Evolutionary conservation across 306 rosid genomes (phyloP).

Genomic region (Ceratonia siliqua): DNA sequence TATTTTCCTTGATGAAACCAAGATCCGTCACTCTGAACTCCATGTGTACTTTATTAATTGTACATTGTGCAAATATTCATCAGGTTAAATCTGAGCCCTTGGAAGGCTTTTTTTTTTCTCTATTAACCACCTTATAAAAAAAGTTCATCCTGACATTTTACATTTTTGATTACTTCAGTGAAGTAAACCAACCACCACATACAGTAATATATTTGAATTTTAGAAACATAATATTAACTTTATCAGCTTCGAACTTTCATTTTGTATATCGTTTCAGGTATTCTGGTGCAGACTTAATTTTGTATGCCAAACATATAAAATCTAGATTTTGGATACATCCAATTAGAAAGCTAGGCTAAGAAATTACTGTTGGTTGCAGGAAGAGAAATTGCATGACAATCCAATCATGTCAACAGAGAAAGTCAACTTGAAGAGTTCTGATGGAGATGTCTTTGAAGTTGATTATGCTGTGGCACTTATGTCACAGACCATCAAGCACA

Average conservation of each 20-base stretch:
- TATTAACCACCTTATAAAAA: background rate
- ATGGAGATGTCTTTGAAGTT: constrained; percentile 59
- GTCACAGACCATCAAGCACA: constrained; percentile 56
- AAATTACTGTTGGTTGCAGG: constrained; percentile 24
- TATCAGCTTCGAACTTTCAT: too few species aligned
- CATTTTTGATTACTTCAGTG: background rate
- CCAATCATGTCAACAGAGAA: constrained; percentile 41
- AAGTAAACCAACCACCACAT: background rate
- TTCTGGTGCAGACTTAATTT: background rate
- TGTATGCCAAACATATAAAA: background rate
- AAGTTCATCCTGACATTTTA: background rate
- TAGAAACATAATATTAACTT: too few species aligned
- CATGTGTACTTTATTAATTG: background rate
- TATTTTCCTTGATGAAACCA: background rate
- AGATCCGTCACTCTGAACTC: background rate
- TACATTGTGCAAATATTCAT: background rate
- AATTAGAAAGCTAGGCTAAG: background rate
- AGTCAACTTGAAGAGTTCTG: constrained; percentile 56
- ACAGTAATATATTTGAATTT: background rate
- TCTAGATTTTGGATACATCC: too few species aligned
- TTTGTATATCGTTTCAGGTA: background rate
- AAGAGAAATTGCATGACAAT: constrained; percentile 22
- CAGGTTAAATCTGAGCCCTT: background rate
- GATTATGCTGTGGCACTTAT: constrained; percentile 53
- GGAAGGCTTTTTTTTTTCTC: background rate